phyloP scores from a whole-genome alignment of 2,329 filamentous ascomycete species.

The Coniochaeta sp. region DNA sequence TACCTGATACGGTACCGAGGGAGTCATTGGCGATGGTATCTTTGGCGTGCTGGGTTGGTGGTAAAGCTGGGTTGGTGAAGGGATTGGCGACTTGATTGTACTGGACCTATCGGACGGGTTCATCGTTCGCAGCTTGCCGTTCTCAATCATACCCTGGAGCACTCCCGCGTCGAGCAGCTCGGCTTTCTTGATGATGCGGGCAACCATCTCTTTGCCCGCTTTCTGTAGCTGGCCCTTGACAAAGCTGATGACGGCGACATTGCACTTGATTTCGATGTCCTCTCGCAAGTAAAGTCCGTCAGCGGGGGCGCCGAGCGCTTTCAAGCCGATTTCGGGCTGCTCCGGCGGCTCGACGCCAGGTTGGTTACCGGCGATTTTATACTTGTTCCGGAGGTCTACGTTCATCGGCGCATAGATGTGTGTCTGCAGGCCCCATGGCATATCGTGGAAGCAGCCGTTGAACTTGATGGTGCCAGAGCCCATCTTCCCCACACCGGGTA shows the following conservation, averaged over 20 bases:
- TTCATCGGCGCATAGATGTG: constrained; percentile 64
- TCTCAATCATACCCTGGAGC: constrained; percentile 48
- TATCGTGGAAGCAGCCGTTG: constrained; percentile 65
- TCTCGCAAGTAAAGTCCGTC: constrained; percentile 63
- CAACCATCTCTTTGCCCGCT: constrained; percentile 60
- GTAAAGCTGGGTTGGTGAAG: constrained; percentile 12
- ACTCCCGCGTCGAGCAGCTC: constrained; percentile 60
- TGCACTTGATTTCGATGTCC: constrained; percentile 65
- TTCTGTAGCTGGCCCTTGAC: constrained; percentile 61
- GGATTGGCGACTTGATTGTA: constrained; percentile 13
- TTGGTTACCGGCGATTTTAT: constrained; percentile 62
- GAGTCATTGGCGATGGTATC: constrained; percentile 11
- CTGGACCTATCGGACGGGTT: constrained; percentile 43
- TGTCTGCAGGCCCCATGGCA: constrained; percentile 65
- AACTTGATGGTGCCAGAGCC: constrained; percentile 61
- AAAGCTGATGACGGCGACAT: constrained; percentile 56
- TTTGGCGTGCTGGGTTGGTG: constrained; percentile 15
- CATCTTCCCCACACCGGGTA: constrained; percentile 59
- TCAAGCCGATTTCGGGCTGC: constrained; percentile 52
- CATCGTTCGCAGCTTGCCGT: constrained; percentile 18
- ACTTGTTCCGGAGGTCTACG: constrained; percentile 61
- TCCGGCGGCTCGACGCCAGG: constrained; percentile 56
- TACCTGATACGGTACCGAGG: constrained; percentile 31
- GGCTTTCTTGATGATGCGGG: constrained; percentile 63
- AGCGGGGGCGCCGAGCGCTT: constrained; percentile 49